Evolutionary conservation across 345 rosid species (phyloP), one percentile per base, ranked within the genome.

Genomic region (Ricinus communis): DNA sequence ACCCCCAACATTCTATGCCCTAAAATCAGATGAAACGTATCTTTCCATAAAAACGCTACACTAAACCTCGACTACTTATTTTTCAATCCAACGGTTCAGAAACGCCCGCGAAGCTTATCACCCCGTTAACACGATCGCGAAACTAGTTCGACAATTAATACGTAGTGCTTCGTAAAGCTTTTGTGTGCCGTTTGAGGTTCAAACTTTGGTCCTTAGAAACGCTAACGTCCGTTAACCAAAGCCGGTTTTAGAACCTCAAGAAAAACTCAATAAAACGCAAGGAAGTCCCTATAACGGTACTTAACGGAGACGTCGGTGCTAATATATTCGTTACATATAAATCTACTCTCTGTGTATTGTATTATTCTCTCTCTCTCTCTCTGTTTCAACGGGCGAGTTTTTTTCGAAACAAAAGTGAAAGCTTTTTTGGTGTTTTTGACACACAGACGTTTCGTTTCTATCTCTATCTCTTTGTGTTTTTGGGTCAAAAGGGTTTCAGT

Each of bases 371-470:
- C 81, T 80, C 68, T 73, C 81, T 86, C 78, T 82, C 80, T 70
- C 73, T 46, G 86, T 79, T 87, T 90, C 91, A 90, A 88, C 96
- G 94, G 96, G 94, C 90, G 86, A 84, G 82, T 86, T 72, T 82
- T 84, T 84, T 85, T 79, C 86, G 90, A 85, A 87, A 80, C 85
- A 68, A 83, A 69, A 43, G 47, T 12, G 38, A 43, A 43, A 68
- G 27, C 71, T 28, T 62, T 59, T 40, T 63, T 60, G 21, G n/a
- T 58, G 8, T 74, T 71, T 73, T 59, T 38, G 27, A 27, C 64
- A 38, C 43, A 63, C 50, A 72, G 65, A 64, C 69, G 62, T 72
- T 68, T 51, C 58, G 28, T 64, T 69, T 60, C 28, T n/a, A n/a
- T 41, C 45, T 5, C 46, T 8, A 43, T 33, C 38, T n/a, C n/a